Base-by-base conservation (phyloP, 208 protist species). In the Lotmaria passim region DNA sequence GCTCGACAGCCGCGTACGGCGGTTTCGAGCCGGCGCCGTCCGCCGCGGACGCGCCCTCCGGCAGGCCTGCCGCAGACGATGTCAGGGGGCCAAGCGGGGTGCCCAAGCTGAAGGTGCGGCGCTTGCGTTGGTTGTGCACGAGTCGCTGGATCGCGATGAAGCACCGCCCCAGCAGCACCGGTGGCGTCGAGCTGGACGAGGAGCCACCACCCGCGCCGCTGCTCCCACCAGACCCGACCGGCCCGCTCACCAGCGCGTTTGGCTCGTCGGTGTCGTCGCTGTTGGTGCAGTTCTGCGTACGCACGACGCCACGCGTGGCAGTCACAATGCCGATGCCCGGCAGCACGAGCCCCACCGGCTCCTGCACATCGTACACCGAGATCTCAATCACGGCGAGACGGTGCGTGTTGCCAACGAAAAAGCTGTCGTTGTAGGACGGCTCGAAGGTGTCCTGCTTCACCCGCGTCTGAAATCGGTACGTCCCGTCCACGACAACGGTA, bases 361-460 rank as follows among this genome's bases (percentile, higher is more conserved):
- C 68, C 43, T 72, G 61, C 17, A 80, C 76, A 69, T 90, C 69
- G 61, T 89, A 91, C 23, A 90, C 79, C 2, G 69, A 68, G 0
- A 94, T 58, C 62, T 93, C 81, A 52, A 96, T 76, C 34, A 89
- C 72, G 15, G 91, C 87, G 14, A 93, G 65, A 39, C 82, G 85
- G 59, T 96, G 86, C 15, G 87, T 94, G 69, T 93, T 93, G 59
- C 80, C 87, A 0, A 94, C 83, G 24, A 81, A 56, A 50, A 96
- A 96, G 24, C 72, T 85, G n/a, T 93, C 86, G 38, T 84, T 63
- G 62, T 82, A 96, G 15, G 47, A 19, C 8, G 85, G 71, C 1
- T 24, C 41, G 63, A 84, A 81, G 24, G 73, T 81, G 71, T 86
- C 76, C 3, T 70, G 48, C 43, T 82, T 77, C 1, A 78, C 58